Evolutionary conservation across 306 rosid genomes (phyloP), one percentile per base, ranked within the genome.

Genomic region (Acmispon strigosus): DNA sequence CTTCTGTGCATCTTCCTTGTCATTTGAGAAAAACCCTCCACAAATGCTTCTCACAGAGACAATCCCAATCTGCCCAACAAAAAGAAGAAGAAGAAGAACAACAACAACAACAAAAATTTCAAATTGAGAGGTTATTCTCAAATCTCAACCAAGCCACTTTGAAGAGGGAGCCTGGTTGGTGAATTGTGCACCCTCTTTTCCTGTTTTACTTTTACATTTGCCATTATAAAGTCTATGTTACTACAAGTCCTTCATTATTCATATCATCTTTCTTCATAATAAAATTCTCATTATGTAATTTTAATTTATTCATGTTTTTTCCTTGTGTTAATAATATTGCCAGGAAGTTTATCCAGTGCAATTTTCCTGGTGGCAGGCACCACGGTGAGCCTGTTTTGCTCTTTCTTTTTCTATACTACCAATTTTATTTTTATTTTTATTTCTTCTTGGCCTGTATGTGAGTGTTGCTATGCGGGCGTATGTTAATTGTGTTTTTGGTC

Each of bases 111-210:
- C 66, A 62, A 69, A 29, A 64, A 14, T 64, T 69, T 12, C 79
- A 80, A 48, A 67, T 88, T 22, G 89, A 88, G 82, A 55, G 85
- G 69, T 81, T 88, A 48, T 91, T 86, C 75, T 91, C 97, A 56
- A 91, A 85, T 64, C 86, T 91, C 70, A 84, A 86, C 76, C 88
- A 82, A 84, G 84, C 78, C 47, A 85, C 97, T 13, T 69, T 87
- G 71, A 79, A 85, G 72, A 86, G 97, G 76, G 96, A 91, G 52
- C 85, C 97, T n/a, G 95, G 96, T 88, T 69, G 9, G 73, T 72
- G 11, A 32, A 45, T 55, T 69, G 8, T 45, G 62, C 9, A 4
- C 13, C 52, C 10, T 10, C 20, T 59, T 44, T 60, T 27, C 44
- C 4, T 71, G 29, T 49, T 39, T 52, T 76, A 6, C 8, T 50